These are phyloP conservation scores for Clonostachys chloroleuca DNA, from an alignment of 2,329 filamentous ascomycete species.

Conservation along the genomic window DNA sequence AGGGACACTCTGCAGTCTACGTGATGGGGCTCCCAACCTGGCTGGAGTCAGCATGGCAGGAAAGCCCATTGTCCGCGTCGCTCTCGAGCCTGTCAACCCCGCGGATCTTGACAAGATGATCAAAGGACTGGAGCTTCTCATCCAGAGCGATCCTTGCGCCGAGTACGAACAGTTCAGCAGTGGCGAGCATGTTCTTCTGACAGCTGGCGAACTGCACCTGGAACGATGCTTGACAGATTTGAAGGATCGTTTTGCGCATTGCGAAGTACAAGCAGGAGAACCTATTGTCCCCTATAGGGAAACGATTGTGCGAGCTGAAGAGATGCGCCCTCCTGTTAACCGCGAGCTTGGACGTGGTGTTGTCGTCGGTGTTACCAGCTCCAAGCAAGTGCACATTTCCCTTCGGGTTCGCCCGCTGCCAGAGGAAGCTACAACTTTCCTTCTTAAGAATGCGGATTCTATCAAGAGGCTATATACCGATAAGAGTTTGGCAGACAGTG, in stretches of 20 bases:
- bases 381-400: conserved; percentile 78
- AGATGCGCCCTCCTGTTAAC: conserved; percentile 88
- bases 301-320: conserved; percentile 79
- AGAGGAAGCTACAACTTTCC: conserved; percentile 73
- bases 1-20: conserved; percentile 83
- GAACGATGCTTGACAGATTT: conserved; percentile 93
- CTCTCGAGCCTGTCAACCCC: conserved; percentile 89
- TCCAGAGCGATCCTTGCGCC: conserved; percentile 93
- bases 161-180: conserved; percentile 91
- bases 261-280: conserved; percentile 89
- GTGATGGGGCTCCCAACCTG: conserved; percentile 84
- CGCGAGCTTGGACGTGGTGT: conserved; percentile 82
- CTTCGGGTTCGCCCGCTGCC: conserved; percentile 79
- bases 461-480: conserved; percentile 79
- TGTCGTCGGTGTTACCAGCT: conserved; percentile 71
- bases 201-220: conserved; percentile 89
- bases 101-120: conserved; percentile 95
- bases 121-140: conserved; percentile 75
- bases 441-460: conserved; percentile 73
- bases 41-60: conserved; percentile 77
- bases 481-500: conserved; percentile 37
- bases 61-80: conserved; percentile 91
- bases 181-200: conserved; percentile 92
- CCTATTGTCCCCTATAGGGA: conserved; percentile 96
- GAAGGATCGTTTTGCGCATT: conserved; percentile 85